A percentile compares a stretch with the other conserved stretches of the same genome.
Conservation (phyloP, 495 filamentous ascomycete species). For the Achaetomiella virescens region DNA sequence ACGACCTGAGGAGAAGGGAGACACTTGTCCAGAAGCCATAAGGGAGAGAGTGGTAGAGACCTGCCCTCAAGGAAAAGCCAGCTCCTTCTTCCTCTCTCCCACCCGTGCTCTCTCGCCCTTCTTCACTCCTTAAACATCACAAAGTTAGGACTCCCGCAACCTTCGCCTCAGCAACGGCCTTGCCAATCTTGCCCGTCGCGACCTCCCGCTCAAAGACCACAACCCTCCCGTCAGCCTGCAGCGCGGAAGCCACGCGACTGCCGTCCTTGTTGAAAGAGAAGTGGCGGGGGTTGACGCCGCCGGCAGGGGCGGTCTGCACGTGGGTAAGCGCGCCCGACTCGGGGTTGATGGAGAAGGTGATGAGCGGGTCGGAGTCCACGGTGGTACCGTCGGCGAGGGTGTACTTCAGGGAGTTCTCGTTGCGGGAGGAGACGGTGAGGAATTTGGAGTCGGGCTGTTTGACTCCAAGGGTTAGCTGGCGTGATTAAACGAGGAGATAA, state of each 20-base stretch:
- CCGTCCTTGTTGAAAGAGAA: constrained; percentile 61
- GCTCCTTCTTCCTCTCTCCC: background rate
- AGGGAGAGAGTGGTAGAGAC: too few species aligned
- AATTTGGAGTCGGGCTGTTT: constrained; percentile 51
- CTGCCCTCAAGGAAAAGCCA: background rate
- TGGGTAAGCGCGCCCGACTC: constrained; percentile 46
- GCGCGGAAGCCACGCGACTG: constrained; percentile 54
- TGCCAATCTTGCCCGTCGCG: constrained; percentile 49
- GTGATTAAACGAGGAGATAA: background rate
- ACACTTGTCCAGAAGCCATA: too few species aligned
- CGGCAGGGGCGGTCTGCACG: constrained; percentile 47
- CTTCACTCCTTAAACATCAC: constrained; percentile 56
- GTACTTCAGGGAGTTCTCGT: constrained; percentile 47
- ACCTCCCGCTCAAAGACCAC: constrained; percentile 55
- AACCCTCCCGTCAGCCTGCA: constrained; percentile 53
- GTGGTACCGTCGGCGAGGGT: constrained; percentile 37
- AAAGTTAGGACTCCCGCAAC: constrained; percentile 50
- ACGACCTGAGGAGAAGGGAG: background rate
- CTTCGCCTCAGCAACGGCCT: constrained; percentile 43
- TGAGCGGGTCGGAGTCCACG: constrained; percentile 41
- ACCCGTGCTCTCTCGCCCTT: background rate
- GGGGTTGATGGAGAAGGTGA: constrained; percentile 41
- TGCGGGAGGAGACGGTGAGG: constrained; percentile 59
- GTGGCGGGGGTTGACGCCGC: constrained; percentile 56
- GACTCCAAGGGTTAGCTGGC: background rate